Evolutionary conservation across 805 yeast species (phyloP), one percentile per base, ranked within the genome.

Genomic region (Dipodascopsis uninucleata): DNA sequence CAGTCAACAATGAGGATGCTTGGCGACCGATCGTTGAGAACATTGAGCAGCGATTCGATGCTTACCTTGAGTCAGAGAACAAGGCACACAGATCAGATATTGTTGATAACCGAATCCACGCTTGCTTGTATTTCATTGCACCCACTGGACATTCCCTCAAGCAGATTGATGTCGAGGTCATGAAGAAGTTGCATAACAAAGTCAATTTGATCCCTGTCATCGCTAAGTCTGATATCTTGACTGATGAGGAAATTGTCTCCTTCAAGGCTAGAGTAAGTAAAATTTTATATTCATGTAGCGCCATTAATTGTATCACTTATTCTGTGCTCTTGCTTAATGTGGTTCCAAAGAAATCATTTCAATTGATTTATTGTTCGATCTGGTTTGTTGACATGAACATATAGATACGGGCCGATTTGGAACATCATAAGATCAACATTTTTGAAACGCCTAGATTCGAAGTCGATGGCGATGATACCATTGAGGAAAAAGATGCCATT

Each of bases 121-220:
- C 96, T 26, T 79, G 88, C 63, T 70, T 93, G 53, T 93, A 89
- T 69, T 90, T 93, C 60, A 85, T 93, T 60, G 96, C 90, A 69
- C 98, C 98, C 57, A 89, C 97, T 21, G 97, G 96, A 50, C 98
- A 93, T 69, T 79, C 85, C 33, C 75, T 93, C 64, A 85, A 82
- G 64, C 81, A 96, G 16, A 74, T 93, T 60, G 98, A 93, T 66
- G 79, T 93, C 57, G 81, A 77, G 55, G 85, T 89, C 58, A 85
- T 93, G 86, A 81, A 82, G 62, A 78, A 79, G 63, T 78, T 93
- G 52, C 95, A 87, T 70, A 81, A 82, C 61, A 88, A 87, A 66
- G 96, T 89, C 51, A 93, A 93, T 65, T 75, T 93, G 66, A 85
- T 93, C 52, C 98, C 98, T 36, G 78, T 93, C 38, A 86, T 93